phyloP scores from a whole-genome alignment of 1,284 basidiomycete genomes.

The Erythrobasidium hasegawianum region DNA sequence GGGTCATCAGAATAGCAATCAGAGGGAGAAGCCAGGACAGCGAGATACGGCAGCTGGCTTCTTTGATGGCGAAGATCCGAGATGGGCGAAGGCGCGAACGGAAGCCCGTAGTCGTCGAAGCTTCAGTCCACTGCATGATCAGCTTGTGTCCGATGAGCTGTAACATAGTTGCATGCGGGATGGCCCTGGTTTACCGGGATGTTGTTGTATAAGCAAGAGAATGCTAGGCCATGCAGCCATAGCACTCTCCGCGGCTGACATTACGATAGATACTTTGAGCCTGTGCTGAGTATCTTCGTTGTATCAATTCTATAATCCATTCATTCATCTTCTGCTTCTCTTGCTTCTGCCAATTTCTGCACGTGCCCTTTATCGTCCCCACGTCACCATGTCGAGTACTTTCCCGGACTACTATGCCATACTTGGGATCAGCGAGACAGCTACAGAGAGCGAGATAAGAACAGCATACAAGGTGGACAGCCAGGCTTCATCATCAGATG shows the following conservation, averaged over 20 bases:
- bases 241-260: too few species aligned
- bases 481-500: too few species aligned
- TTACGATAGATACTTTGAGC: too few species aligned
- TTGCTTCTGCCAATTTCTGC: background rate
- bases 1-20: background rate
- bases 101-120: background rate
- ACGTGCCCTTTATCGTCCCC: background rate
- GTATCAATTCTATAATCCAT: too few species aligned
- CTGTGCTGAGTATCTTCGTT: too few species aligned
- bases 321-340: too few species aligned
- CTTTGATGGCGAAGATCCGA: background rate
- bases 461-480: conserved; percentile 34
- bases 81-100: background rate
- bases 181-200: too few species aligned
- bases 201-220: too few species aligned
- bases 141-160: background rate
- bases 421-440: conserved; percentile 10
- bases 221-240: too few species aligned
- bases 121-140: conserved; percentile 3
- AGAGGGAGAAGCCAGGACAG: background rate
- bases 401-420: conserved; percentile 32
- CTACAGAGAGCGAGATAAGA: conserved; percentile 27
- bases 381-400: background rate
- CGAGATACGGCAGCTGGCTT: background rate
- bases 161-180: background rate